These are phyloP conservation scores for Trapa bicornis DNA, from an alignment of 345 rosid genomes.

Conservation along the genomic window DNA sequence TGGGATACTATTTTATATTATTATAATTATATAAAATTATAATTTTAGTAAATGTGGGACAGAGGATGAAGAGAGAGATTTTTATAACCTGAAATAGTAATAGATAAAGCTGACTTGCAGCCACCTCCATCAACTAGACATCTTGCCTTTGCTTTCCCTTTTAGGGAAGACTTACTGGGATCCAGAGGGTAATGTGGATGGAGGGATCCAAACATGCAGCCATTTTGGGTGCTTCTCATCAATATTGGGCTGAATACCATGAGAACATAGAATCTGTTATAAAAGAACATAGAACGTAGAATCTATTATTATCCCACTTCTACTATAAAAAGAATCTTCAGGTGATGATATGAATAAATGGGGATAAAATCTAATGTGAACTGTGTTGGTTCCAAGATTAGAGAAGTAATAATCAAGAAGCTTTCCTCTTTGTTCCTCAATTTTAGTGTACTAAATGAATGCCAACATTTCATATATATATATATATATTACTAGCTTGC, in stretches of 20 bases:
- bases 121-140: conserved; percentile 93
- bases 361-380: not conserved
- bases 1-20: too few species aligned
- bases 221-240: conserved; percentile 75
- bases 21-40: too few species aligned
- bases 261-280: not conserved
- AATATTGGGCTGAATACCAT: conserved; percentile 49
- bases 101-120: conserved; percentile 57
- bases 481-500: too few species aligned
- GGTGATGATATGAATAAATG: not conserved
- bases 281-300: too few species aligned
- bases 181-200: conserved; percentile 57
- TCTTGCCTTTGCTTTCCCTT: conserved; percentile 40
- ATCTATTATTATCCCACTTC: not conserved
- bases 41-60: not conserved
- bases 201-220: conserved; percentile 86
- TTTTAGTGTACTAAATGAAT: too few species aligned
- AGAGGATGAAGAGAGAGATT: not conserved
- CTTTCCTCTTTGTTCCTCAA: too few species aligned
- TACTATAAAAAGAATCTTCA: not conserved
- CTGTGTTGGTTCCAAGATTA: not conserved
- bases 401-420: too few species aligned
- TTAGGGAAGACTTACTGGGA: conserved; percentile 32
- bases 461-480: too few species aligned
- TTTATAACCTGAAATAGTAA: conserved; percentile 13